Evolutionary conservation across 176 grass and related monocot genomes (phyloP).

Genomic region (Lolium perenne): DNA sequence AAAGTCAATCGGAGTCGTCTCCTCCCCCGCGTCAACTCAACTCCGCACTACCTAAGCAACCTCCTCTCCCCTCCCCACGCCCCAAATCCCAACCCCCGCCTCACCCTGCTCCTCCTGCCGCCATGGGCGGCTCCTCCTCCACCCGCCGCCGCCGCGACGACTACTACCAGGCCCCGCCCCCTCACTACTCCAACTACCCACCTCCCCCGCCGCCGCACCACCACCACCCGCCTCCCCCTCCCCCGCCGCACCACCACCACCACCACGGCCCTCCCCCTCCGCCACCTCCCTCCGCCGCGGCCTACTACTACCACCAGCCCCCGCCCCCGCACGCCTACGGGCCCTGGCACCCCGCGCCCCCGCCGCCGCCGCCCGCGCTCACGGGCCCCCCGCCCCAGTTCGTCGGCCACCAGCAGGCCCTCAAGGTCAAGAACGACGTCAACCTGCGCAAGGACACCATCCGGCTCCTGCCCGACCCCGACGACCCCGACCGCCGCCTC

Average conservation of each 20-base stretch:
- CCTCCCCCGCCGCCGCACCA: not conserved
- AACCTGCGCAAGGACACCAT: conserved; percentile 95
- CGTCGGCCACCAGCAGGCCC: conserved; percentile 76
- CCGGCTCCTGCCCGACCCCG: conserved; percentile 64
- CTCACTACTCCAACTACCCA: conserved; percentile 20
- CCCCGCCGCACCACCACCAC: not conserved
- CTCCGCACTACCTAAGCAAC: conserved; percentile 33
- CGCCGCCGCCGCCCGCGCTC: conserved; percentile 39
- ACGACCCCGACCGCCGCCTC: conserved; percentile 62
- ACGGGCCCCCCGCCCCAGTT: conserved; percentile 55
- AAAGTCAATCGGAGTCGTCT: conserved; percentile 40
- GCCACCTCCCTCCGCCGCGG: conserved; percentile 3
- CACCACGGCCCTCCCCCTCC: conserved; percentile 9
- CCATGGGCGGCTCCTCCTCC: conserved; percentile 64
- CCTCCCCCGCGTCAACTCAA: conserved; percentile 39
- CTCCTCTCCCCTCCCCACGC: not conserved
- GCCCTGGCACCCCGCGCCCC: conserved; percentile 42
- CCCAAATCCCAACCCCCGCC: not conserved
- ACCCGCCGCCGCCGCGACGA: conserved; percentile 60
- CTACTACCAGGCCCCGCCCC: conserved; percentile 44
- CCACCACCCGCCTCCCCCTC: not conserved
- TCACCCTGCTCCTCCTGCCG: not conserved
- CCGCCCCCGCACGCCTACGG: conserved; percentile 45
- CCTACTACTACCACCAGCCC: conserved; percentile 47
- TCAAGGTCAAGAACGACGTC: conserved; percentile 86